Evolutionary conservation across 148 eudicot species (phyloP), one percentile per base, ranked within the genome.

Genomic region (Gaultheria prostrata): DNA sequence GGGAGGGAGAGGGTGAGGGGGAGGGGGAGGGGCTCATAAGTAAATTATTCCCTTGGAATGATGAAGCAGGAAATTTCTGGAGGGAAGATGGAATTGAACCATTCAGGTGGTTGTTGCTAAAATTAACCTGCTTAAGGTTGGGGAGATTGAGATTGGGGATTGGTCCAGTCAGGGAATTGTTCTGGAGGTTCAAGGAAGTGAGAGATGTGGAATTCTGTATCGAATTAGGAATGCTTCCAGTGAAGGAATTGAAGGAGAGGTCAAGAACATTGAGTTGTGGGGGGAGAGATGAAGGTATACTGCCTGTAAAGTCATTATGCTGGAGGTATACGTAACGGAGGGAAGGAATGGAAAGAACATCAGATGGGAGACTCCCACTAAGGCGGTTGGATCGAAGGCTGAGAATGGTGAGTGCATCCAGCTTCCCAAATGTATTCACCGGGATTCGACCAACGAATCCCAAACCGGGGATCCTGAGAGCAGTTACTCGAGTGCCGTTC

Each of bases 361-460:
- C 95, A 20, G 93, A 86, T 9, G 98, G 98, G 84, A 94, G 93
- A 81, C 39, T 83, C 15, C 97, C 98, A 17, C 49, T 88, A 17
- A 97, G 93, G 69, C 33, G 82, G 83, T 97, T 97, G 51, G 91
- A 90, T 63, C 94, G 90, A 28, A 97, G 95, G 86, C 99, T 97
- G 81, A 97, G 93, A 81, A 81, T 83, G 9, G 56, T 24, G 56
- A 97, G 95, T 26, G 88, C 86, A 50, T 89, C 87, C 78, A 97
- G 83, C 59, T 90, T 92, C 46, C 92, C 92, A 32, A 97, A 81
- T 26, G 98, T 97, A 82, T 90, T 89, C 9, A 81, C 81, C 5
- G 99, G 99, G 73, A 97, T 88, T 18, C 84, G 89, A 65, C 99
- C 99, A 71, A 50, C 70, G 10, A 96, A 91, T 63, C 98, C 98